Percentiles rank a stretch among this genome's conserved stretches.
phyloP scores from a whole-genome alignment of 768 basidiomycete species.

The Russula compacta region DNA sequence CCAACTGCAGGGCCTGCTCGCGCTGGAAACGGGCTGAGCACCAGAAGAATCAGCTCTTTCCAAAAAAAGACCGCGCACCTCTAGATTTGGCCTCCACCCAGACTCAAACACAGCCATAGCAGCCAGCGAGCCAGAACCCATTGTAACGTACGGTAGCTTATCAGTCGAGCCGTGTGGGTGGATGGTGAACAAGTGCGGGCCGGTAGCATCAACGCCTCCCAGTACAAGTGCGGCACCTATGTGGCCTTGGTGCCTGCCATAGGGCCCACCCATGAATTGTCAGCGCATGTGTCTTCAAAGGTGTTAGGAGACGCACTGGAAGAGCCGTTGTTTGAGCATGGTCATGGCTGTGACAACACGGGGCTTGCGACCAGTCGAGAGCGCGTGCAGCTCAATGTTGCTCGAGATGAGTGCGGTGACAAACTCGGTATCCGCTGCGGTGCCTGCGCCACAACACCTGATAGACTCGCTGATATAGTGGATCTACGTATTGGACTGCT shows the following conservation, averaged over 20 bases:
- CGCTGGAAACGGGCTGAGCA: slow-evolving; percentile 38
- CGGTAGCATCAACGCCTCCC: slow-evolving; percentile 91
- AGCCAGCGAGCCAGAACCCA: slow-evolving; percentile 94
- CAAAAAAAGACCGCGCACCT: slow-evolving; percentile 41
- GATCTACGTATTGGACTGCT: slow-evolving; percentile 47
- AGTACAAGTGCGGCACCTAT: slow-evolving; percentile 94
- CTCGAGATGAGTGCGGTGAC: slow-evolving; percentile 91
- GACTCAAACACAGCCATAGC: slow-evolving; percentile 98
- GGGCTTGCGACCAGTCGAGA: slow-evolving; percentile 86
- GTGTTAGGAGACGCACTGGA: slow-evolving; percentile 42
- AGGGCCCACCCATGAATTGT: neutral
- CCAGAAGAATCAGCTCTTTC: neutral
- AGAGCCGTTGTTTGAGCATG: slow-evolving; percentile 95
- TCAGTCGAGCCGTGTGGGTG: slow-evolving; percentile 97
- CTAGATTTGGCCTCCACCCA: slow-evolving; percentile 72
- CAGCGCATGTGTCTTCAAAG: neutral
- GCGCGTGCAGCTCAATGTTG: slow-evolving; percentile 87
- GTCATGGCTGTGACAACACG: slow-evolving; percentile 98
- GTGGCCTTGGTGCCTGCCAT: slow-evolving; percentile 77
- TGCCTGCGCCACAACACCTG: slow-evolving; percentile 96
- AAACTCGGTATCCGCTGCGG: slow-evolving; percentile 97
- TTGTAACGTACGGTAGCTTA: slow-evolving; percentile 97
- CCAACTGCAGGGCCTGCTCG: slow-evolving; percentile 71
- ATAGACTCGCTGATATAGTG: slow-evolving; percentile 95
- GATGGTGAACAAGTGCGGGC: slow-evolving; percentile 92